Conservation (phyloP, 2,329 filamentous ascomycete genomes). For the Ceratocystis colombiana region DNA sequence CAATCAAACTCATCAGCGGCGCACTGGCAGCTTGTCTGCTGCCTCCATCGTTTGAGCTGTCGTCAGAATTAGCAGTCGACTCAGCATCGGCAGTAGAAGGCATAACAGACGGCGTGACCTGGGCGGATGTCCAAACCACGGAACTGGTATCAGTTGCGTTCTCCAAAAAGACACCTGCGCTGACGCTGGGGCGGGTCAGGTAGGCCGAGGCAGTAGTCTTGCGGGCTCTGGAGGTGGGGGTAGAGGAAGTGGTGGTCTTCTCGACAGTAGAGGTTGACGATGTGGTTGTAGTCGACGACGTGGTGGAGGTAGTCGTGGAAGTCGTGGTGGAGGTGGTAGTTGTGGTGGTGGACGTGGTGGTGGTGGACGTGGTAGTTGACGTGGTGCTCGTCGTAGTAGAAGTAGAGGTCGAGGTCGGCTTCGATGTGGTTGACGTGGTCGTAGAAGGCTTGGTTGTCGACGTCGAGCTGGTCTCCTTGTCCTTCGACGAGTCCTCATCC, state of each 20-base stretch:
- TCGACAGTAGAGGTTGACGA: constrained; percentile 26
- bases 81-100: constrained; percentile 9
- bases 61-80: constrained; percentile 12
- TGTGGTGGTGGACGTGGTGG: constrained; percentile 17
- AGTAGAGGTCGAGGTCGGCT: constrained; percentile 29
- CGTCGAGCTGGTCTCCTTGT: constrained; percentile 25
- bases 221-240: constrained; percentile 25
- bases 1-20: constrained; percentile 45
- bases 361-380: constrained; percentile 24
- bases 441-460: constrained; percentile 25
- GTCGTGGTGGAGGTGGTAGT: constrained; percentile 20
- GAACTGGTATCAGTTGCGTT: constrained; percentile 34
- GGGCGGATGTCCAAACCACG: neutral
- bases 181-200: constrained; percentile 29
- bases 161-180: constrained; percentile 47
- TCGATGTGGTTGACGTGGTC: constrained; percentile 27
- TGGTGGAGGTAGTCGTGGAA: constrained; percentile 18
- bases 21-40: constrained; percentile 41
- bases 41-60: constrained; percentile 34
- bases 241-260: constrained; percentile 24
- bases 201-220: constrained; percentile 27
- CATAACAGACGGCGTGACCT: constrained; percentile 15
- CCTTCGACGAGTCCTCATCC: neutral
- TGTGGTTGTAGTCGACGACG: constrained; percentile 26
- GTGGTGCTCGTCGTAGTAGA: constrained; percentile 28